A percentile compares a stretch with the other conserved stretches of the same genome.
These are phyloP conservation scores for Chalciporus pseudorubinellus DNA, from an alignment of 768 basidiomycete genomes.

Conservation along the genomic window DNA sequence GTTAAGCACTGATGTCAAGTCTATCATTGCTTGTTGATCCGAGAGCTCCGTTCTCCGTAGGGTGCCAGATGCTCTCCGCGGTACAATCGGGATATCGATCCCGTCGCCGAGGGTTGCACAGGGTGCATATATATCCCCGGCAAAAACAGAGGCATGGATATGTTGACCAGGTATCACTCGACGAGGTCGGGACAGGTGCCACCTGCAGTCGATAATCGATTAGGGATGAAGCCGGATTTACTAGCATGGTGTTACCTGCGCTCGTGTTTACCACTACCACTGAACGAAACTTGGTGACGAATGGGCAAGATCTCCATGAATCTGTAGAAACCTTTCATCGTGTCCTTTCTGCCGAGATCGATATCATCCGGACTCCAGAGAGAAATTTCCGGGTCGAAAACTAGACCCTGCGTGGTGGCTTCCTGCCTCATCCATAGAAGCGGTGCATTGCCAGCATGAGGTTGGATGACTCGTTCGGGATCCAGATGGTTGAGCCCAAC, in stretches of 20 bases:
- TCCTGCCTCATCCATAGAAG: constrained; percentile 12
- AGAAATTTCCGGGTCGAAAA: not conserved
- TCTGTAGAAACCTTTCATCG: not conserved
- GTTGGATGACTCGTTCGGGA: too few relatives aligned
- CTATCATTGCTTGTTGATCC: not conserved
- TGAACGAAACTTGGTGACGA: constrained; percentile 11
- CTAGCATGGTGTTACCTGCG: not conserved
- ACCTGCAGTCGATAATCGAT: not conserved
- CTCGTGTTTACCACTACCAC: constrained; percentile 6
- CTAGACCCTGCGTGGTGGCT: constrained; percentile 3
- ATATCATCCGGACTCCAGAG: constrained; percentile 8
- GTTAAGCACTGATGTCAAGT: not conserved
- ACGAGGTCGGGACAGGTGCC: constrained; percentile 2
- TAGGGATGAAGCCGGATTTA: not conserved
- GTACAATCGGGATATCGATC: not conserved
- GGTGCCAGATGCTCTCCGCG: not conserved
- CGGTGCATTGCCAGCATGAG: constrained; percentile 4
- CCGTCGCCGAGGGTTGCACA: not conserved
- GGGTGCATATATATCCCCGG: not conserved
- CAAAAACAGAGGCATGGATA: not conserved
- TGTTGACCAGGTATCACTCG: constrained; percentile 3
- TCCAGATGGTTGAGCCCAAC: not conserved
- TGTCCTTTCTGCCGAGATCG: not conserved
- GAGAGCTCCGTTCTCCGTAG: not conserved
- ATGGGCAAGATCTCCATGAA: not conserved